Evolutionary conservation across 768 basidiomycete genomes (phyloP), one percentile per base, ranked within the genome.

Genomic region (Flagelloscypha sp.): DNA sequence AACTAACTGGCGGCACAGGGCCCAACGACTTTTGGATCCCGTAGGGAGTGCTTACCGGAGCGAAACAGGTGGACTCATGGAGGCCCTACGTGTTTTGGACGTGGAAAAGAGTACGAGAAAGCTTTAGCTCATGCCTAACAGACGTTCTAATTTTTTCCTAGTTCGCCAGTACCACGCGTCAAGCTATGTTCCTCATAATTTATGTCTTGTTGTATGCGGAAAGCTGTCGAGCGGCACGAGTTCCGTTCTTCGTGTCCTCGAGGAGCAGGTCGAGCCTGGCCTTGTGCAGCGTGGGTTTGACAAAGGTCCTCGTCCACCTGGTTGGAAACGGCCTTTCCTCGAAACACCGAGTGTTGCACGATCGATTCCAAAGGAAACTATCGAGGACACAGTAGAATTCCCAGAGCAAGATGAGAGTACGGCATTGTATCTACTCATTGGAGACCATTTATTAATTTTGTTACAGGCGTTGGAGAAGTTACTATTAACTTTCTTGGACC

Each of bases 41-140:
- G 58, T 70, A 24, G 76, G 71, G 13, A 97, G 85, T 52, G 95
- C 78, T 6, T 95, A 98, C 51, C 75, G 93, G 18, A 93, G 89
- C 46, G 95, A 99, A 68, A 98, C 93, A 0, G 95, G 95, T 15
- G 95, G 95, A 18, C 60, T 98, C 24, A 92, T 97, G 88, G 79
- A 86, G 42, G 87, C 88, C 2, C 62, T 99, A 17, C 74, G 95
- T 17, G 72, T 79, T 10, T 65, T 99, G 41, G 82, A 77, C 2
- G 79, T 89, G 16, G 80, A 95, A 45, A 81, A 95, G 68, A 95
- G 92, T 93, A 57, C 52, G 61, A 45, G 15, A 4, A 20, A 5
- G 36, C 2, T 19, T 42, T 19, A 29, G 42, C 27, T 40, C 13
- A 20, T 20, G 35, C 17, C 37, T 13, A 25, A 30, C 24, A 38